Base-by-base conservation (phyloP, 2,329 filamentous ascomycete genomes). In the Harringtonia lauricola region DNA sequence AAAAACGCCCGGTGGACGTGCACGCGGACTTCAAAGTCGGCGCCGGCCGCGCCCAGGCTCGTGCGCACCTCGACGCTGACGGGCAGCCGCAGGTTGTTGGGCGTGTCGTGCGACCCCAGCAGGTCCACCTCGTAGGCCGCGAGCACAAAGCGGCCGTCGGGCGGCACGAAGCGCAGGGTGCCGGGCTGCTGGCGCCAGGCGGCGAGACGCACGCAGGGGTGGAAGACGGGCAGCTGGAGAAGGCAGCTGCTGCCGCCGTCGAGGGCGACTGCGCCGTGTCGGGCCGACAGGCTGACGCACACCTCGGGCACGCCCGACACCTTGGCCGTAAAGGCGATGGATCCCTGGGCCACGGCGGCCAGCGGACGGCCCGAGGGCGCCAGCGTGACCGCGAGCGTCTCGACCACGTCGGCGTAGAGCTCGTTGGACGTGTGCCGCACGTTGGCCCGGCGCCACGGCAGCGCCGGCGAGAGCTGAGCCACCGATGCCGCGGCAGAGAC, bases 361-460 rank as follows among this genome's bases (percentile, higher is more conserved):
- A 98, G 71, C 1, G 90, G 83, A 14, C 88, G 75, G 5, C 92
- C 92, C 0, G 89, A 95, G 0, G 92, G 92, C 1, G 92, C 88
- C 35, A 96, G 74, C 0, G 84, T 95, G 34, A 95, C 86, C 1
- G 81, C 78, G 0, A 98, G 70, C 2, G 86, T 87, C 66, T 98
- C 92, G 48, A 98, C 79, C 13, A 98, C 79, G 59, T 98, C 92
- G 45, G 95, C 90, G 60, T 96, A 96, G 52, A 98, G 72, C 62
- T 98, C 92, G 63, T 96, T 98, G 44, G 86, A 94, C 4, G 90
- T 96, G 61, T 98, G 92, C 15, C 89, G 76, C 42, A 98, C 92
- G 56, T 95, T 95, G 33, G 86, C 79, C 48, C 88, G 74, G 49
- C 92, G 78, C 92, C 92, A 98, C 2, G 89, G 89, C 34, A 96